Conservation (phyloP, 177 flowering plant genomes). For the Tripterygium wilfordii region DNA sequence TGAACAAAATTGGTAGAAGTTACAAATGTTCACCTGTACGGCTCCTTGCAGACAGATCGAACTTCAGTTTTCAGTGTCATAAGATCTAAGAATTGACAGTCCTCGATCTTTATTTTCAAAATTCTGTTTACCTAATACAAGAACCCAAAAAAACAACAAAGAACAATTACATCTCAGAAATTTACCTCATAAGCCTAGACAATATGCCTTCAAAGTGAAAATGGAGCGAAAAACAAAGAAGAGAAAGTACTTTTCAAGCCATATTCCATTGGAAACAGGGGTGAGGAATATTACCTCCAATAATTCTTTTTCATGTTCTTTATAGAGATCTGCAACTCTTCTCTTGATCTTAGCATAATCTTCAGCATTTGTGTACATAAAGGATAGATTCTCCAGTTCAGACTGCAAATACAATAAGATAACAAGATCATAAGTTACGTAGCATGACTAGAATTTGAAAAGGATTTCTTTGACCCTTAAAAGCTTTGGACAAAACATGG, state of each 20-base stretch:
- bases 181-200: no score
- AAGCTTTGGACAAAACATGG: no score
- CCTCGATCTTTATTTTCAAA: conserved; percentile 69
- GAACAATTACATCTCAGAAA: no score
- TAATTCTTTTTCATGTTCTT: conserved; percentile 88
- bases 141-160: no score
- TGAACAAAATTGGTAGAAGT: conserved; percentile 1
- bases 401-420: no score
- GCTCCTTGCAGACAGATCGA: conserved; percentile 79
- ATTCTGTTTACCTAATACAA: conserved; percentile 70
- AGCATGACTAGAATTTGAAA: no score
- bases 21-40: conserved; percentile 69
- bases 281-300: conserved; percentile 60
- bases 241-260: no score
- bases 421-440: no score
- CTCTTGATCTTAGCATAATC: conserved; percentile 75
- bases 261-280: no score
- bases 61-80: conserved; percentile 79
- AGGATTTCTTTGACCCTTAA: no score
- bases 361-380: conserved; percentile 88
- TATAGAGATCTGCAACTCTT: conserved; percentile 66
- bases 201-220: no score
- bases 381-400: conserved; percentile 95
- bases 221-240: no score
- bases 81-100: conserved; percentile 80